Percentiles rank a stretch among this genome's conserved stretches.
These are phyloP conservation scores for Ricinus communis DNA, from an alignment of 345 rosid species.

Conservation along the genomic window DNA sequence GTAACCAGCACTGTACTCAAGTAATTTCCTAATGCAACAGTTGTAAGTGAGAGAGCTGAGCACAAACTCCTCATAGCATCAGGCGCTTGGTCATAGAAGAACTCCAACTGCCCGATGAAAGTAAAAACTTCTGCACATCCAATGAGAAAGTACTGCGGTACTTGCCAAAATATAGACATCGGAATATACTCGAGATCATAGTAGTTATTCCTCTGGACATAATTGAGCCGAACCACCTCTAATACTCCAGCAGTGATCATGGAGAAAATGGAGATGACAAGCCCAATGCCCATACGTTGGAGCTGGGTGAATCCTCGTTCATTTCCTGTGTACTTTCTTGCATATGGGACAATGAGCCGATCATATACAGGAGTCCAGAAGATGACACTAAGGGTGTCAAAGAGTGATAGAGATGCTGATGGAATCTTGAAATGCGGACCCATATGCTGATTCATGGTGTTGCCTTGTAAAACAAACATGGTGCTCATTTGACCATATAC, in stretches of 20 bases:
- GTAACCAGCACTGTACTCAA: slow-evolving; percentile 74
- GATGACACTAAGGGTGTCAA: slow-evolving; percentile 81
- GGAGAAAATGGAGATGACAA: slow-evolving; percentile 67
- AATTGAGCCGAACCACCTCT: slow-evolving; percentile 59
- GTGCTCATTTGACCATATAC: slow-evolving; percentile 92
- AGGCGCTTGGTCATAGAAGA: slow-evolving; percentile 93
- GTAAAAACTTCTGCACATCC: slow-evolving; percentile 94
- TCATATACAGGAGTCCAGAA: slow-evolving; percentile 88
- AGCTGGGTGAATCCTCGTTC: slow-evolving; percentile 94
- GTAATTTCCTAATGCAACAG: slow-evolving; percentile 73
- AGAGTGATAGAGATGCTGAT: slow-evolving; percentile 86
- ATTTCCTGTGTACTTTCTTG: slow-evolving; percentile 60
- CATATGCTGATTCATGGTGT: slow-evolving; percentile 86
- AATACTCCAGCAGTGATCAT: slow-evolving; percentile 71
- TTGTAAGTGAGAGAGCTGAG: slow-evolving; percentile 79
- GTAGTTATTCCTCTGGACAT: slow-evolving; percentile 51
- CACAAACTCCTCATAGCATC: slow-evolving; percentile 94
- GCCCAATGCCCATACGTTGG: slow-evolving; percentile 91
- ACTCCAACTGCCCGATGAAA: slow-evolving; percentile 80
- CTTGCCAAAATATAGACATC: slow-evolving; percentile 90
- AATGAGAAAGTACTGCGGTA: slow-evolving; percentile 77
- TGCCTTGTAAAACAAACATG: slow-evolving; percentile 91
- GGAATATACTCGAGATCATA: slow-evolving; percentile 60
- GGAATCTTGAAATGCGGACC: slow-evolving; percentile 75
- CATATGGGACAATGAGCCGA: slow-evolving; percentile 59